Evolutionary conservation across 495 filamentous ascomycete species (phyloP).

Genomic region (Amniculicola lignicola): DNA sequence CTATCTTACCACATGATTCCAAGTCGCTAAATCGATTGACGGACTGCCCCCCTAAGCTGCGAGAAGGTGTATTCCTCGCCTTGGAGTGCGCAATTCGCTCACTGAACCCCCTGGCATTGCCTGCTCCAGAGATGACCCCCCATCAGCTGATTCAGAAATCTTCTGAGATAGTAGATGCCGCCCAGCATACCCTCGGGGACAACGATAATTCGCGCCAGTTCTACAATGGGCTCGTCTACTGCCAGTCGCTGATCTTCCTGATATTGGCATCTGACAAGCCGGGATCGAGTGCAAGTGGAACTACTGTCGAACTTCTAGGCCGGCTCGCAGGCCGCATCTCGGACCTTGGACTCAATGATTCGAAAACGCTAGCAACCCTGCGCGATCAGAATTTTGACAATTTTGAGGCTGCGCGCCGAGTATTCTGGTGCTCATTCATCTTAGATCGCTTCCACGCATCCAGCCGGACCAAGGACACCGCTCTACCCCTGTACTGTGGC

Average conservation of each 20-base stretch:
- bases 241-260: constrained; percentile 22
- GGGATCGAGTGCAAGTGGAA: constrained; percentile 8
- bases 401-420: constrained; percentile 23
- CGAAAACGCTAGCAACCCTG: constrained; percentile 11
- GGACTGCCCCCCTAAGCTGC: constrained; percentile 20
- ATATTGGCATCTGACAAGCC: constrained; percentile 26
- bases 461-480: constrained; percentile 14
- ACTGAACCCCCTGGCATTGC: constrained; percentile 5
- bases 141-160: constrained; percentile 16
- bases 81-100: constrained; percentile 27
- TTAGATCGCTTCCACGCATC: constrained; percentile 31
- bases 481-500: constrained; percentile 19
- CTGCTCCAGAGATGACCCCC: constrained; percentile 6
- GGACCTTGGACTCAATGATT: constrained; percentile 22
- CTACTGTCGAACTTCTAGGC: constrained; percentile 20
- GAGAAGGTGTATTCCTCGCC: constrained; percentile 28
- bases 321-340: constrained; percentile 27
- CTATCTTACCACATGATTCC: constrained; percentile 21
- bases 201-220: constrained; percentile 16
- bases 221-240: constrained; percentile 25
- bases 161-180: constrained; percentile 3
- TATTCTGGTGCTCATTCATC: constrained; percentile 29
- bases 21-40: constrained; percentile 20
- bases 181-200: constrained; percentile 19
- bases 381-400: constrained; percentile 22